Base-by-base conservation (phyloP, 1,284 basidiomycete genomes). In the Anthracocystis walkeri region DNA sequence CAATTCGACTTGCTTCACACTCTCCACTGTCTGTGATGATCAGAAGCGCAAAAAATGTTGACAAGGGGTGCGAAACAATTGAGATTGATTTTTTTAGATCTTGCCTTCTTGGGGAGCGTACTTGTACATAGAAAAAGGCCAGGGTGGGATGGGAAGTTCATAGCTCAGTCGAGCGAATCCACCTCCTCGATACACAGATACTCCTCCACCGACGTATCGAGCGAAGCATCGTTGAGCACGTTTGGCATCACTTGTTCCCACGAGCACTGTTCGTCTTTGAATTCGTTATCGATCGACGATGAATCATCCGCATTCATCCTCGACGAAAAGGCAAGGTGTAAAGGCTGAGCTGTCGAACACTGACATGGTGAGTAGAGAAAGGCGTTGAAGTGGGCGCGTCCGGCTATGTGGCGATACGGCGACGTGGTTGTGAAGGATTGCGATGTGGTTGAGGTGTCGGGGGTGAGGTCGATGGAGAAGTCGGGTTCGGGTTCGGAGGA, bases 341-440 rank as follows among this genome's bases (percentile, higher is more conserved):
- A 41, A 14, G 35, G 6, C 6, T 16, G 29, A 23, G 56, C 20
- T 27, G 38, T 20, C 2, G 27, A 11, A 27, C 59, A 55, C 6
- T 45, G 16, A 46, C 65, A 63, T n/a, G 65, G 59, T 11, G 65
- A 58, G 45, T 49, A 55, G 50, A 68, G 65, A 21, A 63, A 58
- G 0, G 59, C 44, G 27, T 68, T 56, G 46, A 57, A 42, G 3
- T 44, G 41, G 2, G 48, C 35, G 20, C 10, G 53, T 20, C 33
- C 27, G 2, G n/a, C 8, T 10, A 31, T 21, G 4, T 27, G 57
- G n/a, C 57, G 33, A 31, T 59, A 51, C 4, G 57, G 52, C 21
- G 54, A 49, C 38, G 46, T 21, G 16, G 7, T 31, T 4, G 51
- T 25, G 40, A 38, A 21, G 40, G 29, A 21, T 2, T 52, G 35